Conservation (phyloP, 345 rosid genomes). For the Citrus glauca region DNA sequence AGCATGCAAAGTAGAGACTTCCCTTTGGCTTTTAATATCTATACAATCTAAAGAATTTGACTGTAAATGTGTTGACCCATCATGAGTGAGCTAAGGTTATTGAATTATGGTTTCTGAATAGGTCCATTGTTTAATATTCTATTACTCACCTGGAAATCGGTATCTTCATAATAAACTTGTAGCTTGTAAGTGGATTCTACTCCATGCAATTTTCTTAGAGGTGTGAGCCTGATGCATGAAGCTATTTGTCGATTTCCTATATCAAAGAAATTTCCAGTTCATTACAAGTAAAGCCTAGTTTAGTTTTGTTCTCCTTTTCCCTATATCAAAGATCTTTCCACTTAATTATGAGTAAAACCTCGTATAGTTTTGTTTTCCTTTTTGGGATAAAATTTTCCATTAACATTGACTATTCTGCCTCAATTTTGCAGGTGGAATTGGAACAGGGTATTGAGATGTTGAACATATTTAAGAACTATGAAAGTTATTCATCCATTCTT, state of each 20-base stretch:
- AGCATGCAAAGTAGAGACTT: not conserved
- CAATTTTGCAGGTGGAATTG: conserved; percentile 50
- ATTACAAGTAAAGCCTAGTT: not conserved
- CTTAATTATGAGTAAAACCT: not conserved
- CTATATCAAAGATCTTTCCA: not conserved
- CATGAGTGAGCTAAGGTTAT: not conserved
- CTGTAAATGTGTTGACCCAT: not conserved
- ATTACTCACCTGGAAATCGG: not conserved
- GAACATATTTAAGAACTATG: conserved; percentile 49
- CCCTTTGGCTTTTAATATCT: not conserved
- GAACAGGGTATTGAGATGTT: conserved; percentile 70
- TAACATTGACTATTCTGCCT: not conserved
- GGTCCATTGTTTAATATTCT: not conserved
- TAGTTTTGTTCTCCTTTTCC: not conserved
- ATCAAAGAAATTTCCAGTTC: not conserved
- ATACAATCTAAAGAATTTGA: not conserved
- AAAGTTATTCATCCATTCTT: conserved; percentile 53
- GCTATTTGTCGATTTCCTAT: not conserved
- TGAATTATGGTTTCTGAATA: not conserved
- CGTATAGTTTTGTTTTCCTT: not conserved
- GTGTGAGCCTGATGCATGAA: not conserved
- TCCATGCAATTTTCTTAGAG: not conserved
- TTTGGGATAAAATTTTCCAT: not conserved
- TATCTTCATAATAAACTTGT: not conserved
- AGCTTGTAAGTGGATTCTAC: not conserved